These are phyloP conservation scores for Fusarium oxysporum DNA, from an alignment of 2,329 filamentous ascomycete genomes.

Conservation along the genomic window DNA sequence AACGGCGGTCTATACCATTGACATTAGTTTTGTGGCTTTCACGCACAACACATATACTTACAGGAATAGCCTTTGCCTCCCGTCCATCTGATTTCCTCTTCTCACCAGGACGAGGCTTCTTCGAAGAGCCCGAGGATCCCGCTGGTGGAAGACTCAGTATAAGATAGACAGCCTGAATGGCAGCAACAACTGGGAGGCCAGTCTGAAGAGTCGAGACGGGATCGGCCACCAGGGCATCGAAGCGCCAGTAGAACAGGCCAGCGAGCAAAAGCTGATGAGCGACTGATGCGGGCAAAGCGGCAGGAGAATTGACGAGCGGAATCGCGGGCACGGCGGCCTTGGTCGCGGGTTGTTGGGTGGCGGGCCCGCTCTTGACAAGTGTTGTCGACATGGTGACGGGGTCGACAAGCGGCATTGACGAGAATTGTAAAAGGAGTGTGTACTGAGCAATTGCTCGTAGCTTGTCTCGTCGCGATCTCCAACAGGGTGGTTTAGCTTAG, in stretches of 20 bases:
- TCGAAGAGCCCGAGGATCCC: conserved; percentile 57
- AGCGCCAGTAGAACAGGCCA: conserved; percentile 71
- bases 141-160: conserved; percentile 73
- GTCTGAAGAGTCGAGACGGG: conserved; percentile 73
- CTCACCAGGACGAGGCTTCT: conserved; percentile 65
- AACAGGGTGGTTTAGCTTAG: conserved; percentile 29
- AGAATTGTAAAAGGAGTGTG: conserved; percentile 21
- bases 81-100: conserved; percentile 64
- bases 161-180: conserved; percentile 73
- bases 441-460: conserved; percentile 35
- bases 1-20: conserved; percentile 54
- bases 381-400: conserved; percentile 55
- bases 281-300: conserved; percentile 67
- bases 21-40: conserved; percentile 12
- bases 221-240: conserved; percentile 74
- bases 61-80: conserved; percentile 59
- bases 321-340: conserved; percentile 52
- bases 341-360: conserved; percentile 46
- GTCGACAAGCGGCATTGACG: conserved; percentile 51
- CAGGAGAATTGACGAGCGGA: conserved; percentile 51
- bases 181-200: conserved; percentile 70
- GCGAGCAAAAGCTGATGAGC: conserved; percentile 76
- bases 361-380: conserved; percentile 45
- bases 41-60: conserved; percentile 47
- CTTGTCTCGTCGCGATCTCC: conserved; percentile 29